These are phyloP conservation scores for Haberlea rhodopensis DNA, from an alignment of 257 asterid genomes.

Conservation along the genomic window DNA sequence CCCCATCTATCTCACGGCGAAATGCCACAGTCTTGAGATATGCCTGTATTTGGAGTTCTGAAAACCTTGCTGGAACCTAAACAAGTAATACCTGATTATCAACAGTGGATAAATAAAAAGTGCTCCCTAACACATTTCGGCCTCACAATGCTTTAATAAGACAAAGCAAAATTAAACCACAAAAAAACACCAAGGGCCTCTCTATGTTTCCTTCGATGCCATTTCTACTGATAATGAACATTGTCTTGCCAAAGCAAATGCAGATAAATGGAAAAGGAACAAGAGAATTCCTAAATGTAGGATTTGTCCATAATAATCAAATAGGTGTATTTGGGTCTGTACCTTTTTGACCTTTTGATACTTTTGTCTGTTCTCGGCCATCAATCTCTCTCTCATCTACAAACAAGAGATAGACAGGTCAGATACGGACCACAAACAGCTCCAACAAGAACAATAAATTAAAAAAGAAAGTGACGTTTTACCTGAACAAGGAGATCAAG, in stretches of 20 bases:
- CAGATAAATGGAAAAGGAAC: background rate
- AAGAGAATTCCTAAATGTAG: background rate
- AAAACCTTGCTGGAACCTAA: conserved; percentile 86
- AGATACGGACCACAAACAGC: conserved; percentile 13
- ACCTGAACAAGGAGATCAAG: conserved; percentile 99
- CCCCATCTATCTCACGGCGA: conserved; percentile 93
- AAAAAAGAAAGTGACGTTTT: conserved; percentile 10
- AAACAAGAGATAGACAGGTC: conserved; percentile 29
- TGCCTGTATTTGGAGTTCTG: conserved; percentile 92
- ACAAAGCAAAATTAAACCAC: background rate
- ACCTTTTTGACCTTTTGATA: conserved; percentile 99
- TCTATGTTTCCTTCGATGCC: background rate
- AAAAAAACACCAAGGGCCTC: background rate
- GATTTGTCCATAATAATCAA: background rate
- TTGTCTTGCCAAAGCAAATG: background rate
- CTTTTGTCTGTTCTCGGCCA: conserved; percentile 97
- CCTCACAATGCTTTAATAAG: background rate
- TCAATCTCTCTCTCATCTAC: conserved; percentile 98
- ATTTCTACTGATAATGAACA: background rate
- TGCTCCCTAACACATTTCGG: background rate
- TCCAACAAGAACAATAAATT: background rate
- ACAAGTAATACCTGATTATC: conserved; percentile 24
- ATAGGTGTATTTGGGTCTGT: background rate
- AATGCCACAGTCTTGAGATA: conserved; percentile 97
- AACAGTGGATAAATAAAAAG: background rate